Base-by-base conservation (phyloP, 768 basidiomycete genomes). In the Symmetrospora coprosmae region DNA sequence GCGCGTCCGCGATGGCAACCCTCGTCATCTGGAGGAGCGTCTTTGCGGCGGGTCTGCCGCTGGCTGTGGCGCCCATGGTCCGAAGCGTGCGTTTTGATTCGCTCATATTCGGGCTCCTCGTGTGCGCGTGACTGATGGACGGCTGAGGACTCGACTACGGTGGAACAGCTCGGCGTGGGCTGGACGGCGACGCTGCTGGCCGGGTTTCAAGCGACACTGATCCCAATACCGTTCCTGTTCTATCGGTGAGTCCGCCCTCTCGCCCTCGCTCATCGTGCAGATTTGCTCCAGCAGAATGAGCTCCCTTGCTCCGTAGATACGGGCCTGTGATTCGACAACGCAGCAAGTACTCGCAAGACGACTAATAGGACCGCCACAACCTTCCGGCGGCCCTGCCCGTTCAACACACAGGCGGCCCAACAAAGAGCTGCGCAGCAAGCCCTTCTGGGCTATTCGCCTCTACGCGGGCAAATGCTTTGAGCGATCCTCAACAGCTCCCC, bases 231-330 rank as follows among this genome's bases (percentile, higher is more conserved):
- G 11, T 53, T 53, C 51, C 31, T 53, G 2, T 53, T 53, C 38
- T 40, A 35, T 25, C 37, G 35, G 51, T 53, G 52, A 47, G 45
- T 59, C 60, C 21, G 52, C 48, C 45, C 51, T 61, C 16, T 63
- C 53, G 7, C 16, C 62, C 19, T 61, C 63, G 4, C 64, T 59
- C 5, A 16, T 9, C 39, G 41, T 37, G 50, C 35, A 35, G 50
- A 13, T 5, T 11, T 8, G 28, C 30, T 31, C 13, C 4, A 28
- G 23, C 35, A 4, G 23, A 17, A 5, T 14, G n/a, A 5, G 25
- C 31, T 52, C 31, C 19, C 31, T 31, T 35, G 16, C 38, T 34
- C 11, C 16, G 14, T 33, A 52, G 50, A 21, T 53, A 53, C 38
- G 51, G 51, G 23, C 23, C n/a, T 31, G 39, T 27, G 35, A 53